Percentiles rank a stretch among this genome's conserved stretches.
Evolutionary conservation across 169 alveolate species (phyloP).

Genomic region (Babesia sp.): DNA sequence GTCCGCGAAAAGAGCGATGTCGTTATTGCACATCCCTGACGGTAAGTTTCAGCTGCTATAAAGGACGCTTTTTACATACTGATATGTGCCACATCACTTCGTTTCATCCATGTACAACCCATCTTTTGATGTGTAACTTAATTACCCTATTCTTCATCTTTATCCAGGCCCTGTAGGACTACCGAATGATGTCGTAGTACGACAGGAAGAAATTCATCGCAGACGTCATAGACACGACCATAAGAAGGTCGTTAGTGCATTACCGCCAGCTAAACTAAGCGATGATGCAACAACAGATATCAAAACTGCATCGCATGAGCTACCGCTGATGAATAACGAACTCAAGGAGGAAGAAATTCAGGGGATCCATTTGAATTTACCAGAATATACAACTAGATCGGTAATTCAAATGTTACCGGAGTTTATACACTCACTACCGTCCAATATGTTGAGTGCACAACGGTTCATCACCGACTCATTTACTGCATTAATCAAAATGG

Average conservation of each 20-base stretch:
- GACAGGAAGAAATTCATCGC: conserved; percentile 19
- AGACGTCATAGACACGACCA: conserved; percentile 18
- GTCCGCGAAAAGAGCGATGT: conserved; percentile 4
- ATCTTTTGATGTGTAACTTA: background rate
- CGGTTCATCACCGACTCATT: conserved; percentile 17
- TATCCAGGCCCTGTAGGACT: conserved; percentile 64
- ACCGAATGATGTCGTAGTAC: conserved; percentile 28
- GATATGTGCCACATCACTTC: background rate
- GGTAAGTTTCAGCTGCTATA: conserved; percentile 12
- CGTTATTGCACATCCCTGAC: conserved; percentile 22
- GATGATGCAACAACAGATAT: background rate
- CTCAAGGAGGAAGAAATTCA: conserved; percentile 12
- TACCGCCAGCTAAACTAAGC: conserved; percentile 4
- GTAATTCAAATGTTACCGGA: background rate
- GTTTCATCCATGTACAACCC: background rate
- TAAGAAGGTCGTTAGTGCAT: background rate
- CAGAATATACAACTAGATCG: background rate
- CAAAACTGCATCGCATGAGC: background rate
- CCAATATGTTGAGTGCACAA: conserved; percentile 28
- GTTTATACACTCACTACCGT: conserved; percentile 7
- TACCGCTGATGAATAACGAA: background rate
- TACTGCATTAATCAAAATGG: conserved; percentile 1
- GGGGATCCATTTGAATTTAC: conserved; percentile 7
- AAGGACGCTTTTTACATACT: background rate
- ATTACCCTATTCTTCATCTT: background rate